Percentiles rank a stretch among this genome's conserved stretches.
Conservation (phyloP, 768 basidiomycete species). For the Auriscalpium orientale region DNA sequence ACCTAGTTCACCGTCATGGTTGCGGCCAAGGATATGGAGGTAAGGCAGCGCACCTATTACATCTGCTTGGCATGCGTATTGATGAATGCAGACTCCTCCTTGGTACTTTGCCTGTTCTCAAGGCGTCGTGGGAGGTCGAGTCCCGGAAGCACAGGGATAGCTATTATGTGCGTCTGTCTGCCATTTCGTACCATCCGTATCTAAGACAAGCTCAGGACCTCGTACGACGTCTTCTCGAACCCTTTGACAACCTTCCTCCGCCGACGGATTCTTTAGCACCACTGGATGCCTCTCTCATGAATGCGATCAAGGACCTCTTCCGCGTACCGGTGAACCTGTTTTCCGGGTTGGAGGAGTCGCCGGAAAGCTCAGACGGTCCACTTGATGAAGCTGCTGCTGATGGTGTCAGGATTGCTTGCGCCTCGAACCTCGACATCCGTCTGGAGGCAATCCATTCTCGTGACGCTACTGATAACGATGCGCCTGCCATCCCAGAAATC, state of each 20-base stretch:
- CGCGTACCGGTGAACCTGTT: constrained; percentile 14
- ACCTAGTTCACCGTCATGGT: constrained; percentile 67
- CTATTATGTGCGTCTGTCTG: constrained; percentile 55
- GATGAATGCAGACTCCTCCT: constrained; percentile 46
- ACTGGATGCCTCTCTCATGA: constrained; percentile 12
- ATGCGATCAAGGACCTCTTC: constrained; percentile 13
- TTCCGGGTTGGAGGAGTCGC: constrained; percentile 9
- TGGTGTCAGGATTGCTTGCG: constrained; percentile 24
- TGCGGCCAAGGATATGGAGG: constrained; percentile 76
- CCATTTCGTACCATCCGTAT: neutral
- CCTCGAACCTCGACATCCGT: constrained; percentile 47
- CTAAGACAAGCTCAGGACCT: constrained; percentile 45
- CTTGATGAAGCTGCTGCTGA: constrained; percentile 6
- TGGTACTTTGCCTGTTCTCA: constrained; percentile 50
- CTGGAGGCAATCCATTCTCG: constrained; percentile 34
- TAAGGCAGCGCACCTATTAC: constrained; percentile 25
- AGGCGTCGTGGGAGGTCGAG: constrained; percentile 52
- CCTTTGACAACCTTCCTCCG: constrained; percentile 34
- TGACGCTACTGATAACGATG: constrained; percentile 13
- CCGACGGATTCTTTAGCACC: constrained; percentile 8
- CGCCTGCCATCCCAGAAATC: constrained; percentile 32
- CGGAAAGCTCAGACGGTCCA: constrained; percentile 9
- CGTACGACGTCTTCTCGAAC: constrained; percentile 52
- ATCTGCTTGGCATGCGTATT: neutral
- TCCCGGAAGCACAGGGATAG: constrained; percentile 52